Evolutionary conservation across 805 yeast species (phyloP).

Genomic region (Kodamaea laetipori): DNA sequence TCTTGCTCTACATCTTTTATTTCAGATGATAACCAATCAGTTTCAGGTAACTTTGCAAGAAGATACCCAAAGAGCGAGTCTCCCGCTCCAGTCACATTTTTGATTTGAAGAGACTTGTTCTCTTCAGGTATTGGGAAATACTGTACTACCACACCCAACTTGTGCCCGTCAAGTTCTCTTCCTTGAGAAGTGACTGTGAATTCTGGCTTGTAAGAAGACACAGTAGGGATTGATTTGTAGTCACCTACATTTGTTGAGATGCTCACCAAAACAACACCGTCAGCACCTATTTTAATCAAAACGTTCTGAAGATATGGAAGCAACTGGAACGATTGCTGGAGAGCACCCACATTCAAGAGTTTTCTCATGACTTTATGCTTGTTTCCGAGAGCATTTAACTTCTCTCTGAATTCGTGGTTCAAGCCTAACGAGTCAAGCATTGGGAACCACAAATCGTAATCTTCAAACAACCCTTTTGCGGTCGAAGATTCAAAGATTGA

Average conservation of each 20-base stretch:
- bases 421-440: conserved; percentile 61
- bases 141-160: conserved; percentile 60
- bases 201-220: conserved; percentile 30
- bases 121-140: conserved; percentile 52
- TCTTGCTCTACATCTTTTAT: conserved; percentile 34
- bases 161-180: conserved; percentile 16
- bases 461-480: conserved; percentile 44
- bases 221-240: conserved; percentile 37
- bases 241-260: conserved; percentile 36
- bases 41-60: conserved; percentile 35
- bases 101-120: conserved; percentile 36
- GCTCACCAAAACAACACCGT: conserved; percentile 54
- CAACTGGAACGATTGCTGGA: conserved; percentile 71
- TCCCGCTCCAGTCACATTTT: conserved; percentile 87
- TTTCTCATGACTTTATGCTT: conserved; percentile 24
- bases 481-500: conserved; percentile 54
- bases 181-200: conserved; percentile 22
- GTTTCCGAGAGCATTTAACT: conserved; percentile 38
- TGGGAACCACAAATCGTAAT: conserved; percentile 72
- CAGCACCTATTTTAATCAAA: conserved; percentile 64
- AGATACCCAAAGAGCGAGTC: conserved; percentile 75
- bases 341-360: conserved; percentile 44
- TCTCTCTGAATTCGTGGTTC: conserved; percentile 47
- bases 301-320: conserved; percentile 72
- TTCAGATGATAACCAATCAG: conserved; percentile 29